These are phyloP conservation scores for Cladosporium oxysporum DNA, from an alignment of 2,329 filamentous ascomycete species.

Conservation along the genomic window DNA sequence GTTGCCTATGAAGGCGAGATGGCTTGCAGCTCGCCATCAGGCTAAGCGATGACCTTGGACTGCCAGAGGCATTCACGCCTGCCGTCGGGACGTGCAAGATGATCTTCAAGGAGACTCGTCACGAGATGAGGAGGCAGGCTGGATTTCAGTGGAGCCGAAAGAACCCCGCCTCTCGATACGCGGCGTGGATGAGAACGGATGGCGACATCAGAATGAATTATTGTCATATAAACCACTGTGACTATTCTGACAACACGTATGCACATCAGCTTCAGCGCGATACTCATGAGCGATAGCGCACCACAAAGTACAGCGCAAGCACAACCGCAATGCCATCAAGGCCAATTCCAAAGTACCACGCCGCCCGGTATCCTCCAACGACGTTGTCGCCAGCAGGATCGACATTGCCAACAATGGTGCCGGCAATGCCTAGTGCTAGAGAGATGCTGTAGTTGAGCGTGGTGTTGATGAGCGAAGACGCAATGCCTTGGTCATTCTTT, in stretches of 20 bases:
- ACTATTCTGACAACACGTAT: too few relatives aligned
- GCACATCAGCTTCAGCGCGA: too few relatives aligned
- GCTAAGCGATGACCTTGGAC: not conserved
- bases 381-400: constrained; percentile 39
- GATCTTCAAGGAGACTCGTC: not conserved
- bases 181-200: not conserved
- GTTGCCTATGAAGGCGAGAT: too few relatives aligned
- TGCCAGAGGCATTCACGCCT: not conserved
- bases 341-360: constrained; percentile 44
- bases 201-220: not conserved
- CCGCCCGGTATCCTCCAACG: constrained; percentile 43
- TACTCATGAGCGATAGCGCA: not conserved
- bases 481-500: constrained; percentile 53
- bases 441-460: constrained; percentile 70
- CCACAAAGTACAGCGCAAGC: constrained; percentile 9
- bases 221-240: not conserved
- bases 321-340: constrained; percentile 21
- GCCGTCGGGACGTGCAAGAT: not conserved
- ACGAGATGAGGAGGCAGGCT: not conserved
- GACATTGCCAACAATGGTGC: constrained; percentile 59
- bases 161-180: not conserved
- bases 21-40: not conserved
- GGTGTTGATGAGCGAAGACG: constrained; percentile 61
- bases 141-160: not conserved
- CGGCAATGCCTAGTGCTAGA: constrained; percentile 65